Conservation (phyloP, 2,329 filamentous ascomycete genomes). For the Septoria linicola region DNA sequence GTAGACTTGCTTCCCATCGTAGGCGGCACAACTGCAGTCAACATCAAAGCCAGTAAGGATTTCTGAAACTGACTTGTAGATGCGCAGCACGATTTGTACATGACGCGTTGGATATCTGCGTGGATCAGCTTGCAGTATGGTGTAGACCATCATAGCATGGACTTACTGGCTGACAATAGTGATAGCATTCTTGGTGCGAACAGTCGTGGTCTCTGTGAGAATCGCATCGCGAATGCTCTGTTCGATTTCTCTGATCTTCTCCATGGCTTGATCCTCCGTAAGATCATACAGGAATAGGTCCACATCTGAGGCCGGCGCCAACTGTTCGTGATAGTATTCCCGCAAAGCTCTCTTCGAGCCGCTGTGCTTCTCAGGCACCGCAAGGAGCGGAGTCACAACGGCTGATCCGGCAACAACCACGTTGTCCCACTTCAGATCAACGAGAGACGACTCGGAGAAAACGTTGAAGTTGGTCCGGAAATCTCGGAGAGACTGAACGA, state of each 20-base stretch:
- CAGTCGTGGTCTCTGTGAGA: conserved; percentile 76
- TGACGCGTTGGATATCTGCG: conserved; percentile 64
- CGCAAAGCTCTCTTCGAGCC: conserved; percentile 44
- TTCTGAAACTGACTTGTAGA: conserved; percentile 80
- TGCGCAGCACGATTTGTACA: conserved; percentile 79
- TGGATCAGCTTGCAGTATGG: background rate
- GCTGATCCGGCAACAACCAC: conserved; percentile 78
- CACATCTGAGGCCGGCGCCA: conserved; percentile 81
- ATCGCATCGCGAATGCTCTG: conserved; percentile 71
- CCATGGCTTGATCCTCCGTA: conserved; percentile 71
- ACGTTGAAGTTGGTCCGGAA: conserved; percentile 78
- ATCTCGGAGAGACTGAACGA: conserved; percentile 65
- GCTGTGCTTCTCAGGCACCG: conserved; percentile 54
- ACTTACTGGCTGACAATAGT: conserved; percentile 78
- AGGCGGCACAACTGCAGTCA: conserved; percentile 78
- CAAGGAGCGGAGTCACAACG: conserved; percentile 74
- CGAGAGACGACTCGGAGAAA: conserved; percentile 76
- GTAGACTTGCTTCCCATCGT: conserved; percentile 77
- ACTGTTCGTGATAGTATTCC: conserved; percentile 73
- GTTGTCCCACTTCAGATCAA: conserved; percentile 77
- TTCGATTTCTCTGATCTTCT: conserved; percentile 85
- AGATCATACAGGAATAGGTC: conserved; percentile 83
- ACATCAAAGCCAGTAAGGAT: conserved; percentile 88
- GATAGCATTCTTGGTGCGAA: conserved; percentile 82
- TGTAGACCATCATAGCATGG: background rate